A percentile compares a stretch with the other conserved stretches of the same genome.
Evolutionary conservation across 2,329 filamentous ascomycete genomes (phyloP).

Genomic region (Pseudopithomyces maydicus): DNA sequence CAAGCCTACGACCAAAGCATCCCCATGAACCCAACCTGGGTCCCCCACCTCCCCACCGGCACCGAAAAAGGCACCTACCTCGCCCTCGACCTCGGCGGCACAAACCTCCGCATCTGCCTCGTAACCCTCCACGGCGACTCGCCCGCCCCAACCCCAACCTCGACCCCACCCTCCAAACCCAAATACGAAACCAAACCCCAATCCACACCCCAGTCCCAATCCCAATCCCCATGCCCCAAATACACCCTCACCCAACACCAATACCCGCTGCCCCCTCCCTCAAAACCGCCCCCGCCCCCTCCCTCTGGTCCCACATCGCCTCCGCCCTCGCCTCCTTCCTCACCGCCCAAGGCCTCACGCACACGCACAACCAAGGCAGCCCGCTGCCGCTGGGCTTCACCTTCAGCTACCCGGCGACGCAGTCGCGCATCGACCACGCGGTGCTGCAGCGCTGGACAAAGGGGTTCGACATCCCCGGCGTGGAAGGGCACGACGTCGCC

Average conservation of each 20-base stretch:
- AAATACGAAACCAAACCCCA: no score
- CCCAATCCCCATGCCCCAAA: slow-evolving; percentile 57
- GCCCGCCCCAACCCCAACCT: slow-evolving; percentile 79
- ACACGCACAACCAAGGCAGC: slow-evolving; percentile 64
- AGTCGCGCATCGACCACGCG: slow-evolving; percentile 91
- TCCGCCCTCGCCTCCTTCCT: slow-evolving; percentile 92
- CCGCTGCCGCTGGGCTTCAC: slow-evolving; percentile 87
- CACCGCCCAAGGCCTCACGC: slow-evolving; percentile 76
- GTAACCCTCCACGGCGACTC: slow-evolving; percentile 86
- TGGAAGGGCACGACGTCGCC: slow-evolving; percentile 89
- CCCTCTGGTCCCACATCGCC: slow-evolving; percentile 94
- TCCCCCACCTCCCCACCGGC: slow-evolving; percentile 86
- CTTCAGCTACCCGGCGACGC: slow-evolving; percentile 92
- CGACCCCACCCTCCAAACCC: no score
- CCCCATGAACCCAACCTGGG: slow-evolving; percentile 98
- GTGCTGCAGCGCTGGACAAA: slow-evolving; percentile 96
- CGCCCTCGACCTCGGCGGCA: slow-evolving; percentile 94
- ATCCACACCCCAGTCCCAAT: no score
- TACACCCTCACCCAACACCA: slow-evolving; percentile 83
- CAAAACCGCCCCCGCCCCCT: slow-evolving; percentile 80
- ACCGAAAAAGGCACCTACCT: slow-evolving; percentile 86
- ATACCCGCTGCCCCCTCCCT: slow-evolving; percentile 94
- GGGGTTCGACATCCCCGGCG: slow-evolving; percentile 90
- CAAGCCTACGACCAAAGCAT: slow-evolving; percentile 25
- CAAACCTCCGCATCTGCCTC: slow-evolving; percentile 92